These are phyloP conservation scores for Fusarium dimerum DNA, from an alignment of 2,329 filamentous ascomycete genomes.

Conservation along the genomic window DNA sequence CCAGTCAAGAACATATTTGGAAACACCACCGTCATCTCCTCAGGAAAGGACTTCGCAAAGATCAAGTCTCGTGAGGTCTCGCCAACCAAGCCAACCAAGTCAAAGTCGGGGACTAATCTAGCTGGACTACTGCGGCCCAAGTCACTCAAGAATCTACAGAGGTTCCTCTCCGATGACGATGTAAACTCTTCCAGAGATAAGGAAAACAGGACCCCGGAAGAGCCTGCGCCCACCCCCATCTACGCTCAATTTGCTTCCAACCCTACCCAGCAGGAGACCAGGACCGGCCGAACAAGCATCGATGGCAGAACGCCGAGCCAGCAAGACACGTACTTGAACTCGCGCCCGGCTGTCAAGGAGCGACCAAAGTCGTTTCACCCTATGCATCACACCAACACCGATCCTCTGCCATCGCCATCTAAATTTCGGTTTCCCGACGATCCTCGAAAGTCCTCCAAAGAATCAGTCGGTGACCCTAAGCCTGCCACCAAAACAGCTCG, in stretches of 20 bases:
- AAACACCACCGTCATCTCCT: constrained; percentile 46
- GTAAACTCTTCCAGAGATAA: constrained; percentile 65
- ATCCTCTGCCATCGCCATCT: constrained; percentile 22
- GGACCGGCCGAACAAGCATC: constrained; percentile 26
- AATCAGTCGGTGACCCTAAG: constrained; percentile 27
- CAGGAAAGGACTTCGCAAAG: constrained; percentile 40
- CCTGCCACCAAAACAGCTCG: constrained; percentile 39
- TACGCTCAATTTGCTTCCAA: constrained; percentile 69
- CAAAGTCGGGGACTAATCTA: constrained; percentile 83
- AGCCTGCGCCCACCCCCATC: constrained; percentile 63
- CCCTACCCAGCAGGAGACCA: constrained; percentile 21
- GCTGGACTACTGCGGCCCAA: constrained; percentile 74
- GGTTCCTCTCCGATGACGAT: constrained; percentile 53
- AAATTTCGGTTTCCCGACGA: constrained; percentile 23
- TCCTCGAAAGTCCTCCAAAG: constrained; percentile 28
- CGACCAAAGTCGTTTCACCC: constrained; percentile 54
- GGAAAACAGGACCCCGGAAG: constrained; percentile 71
- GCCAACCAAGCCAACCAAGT: constrained; percentile 70
- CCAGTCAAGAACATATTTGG: constrained; percentile 46
- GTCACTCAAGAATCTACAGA: constrained; percentile 68
- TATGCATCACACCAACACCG: constrained; percentile 20
- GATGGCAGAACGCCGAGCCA: constrained; percentile 24
- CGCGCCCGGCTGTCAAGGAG: constrained; percentile 37
- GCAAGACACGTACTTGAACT: constrained; percentile 18
- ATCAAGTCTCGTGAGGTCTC: constrained; percentile 49